Conservation (phyloP, 306 rosid species). For the Chamaecrista fasciculata region DNA sequence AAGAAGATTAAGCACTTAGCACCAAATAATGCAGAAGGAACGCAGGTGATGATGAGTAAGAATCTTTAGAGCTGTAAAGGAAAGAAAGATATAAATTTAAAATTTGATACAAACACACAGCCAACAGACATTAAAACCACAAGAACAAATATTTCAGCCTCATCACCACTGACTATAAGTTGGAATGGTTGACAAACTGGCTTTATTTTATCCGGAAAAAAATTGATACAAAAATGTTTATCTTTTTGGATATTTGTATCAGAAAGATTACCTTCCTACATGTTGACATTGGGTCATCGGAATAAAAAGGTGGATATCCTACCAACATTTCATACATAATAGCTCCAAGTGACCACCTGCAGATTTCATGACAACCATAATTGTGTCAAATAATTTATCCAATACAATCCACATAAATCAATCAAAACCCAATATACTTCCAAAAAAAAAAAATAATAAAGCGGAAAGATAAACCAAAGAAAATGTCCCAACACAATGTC, state of each 20-base stretch:
- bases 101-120: background rate
- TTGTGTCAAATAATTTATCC: constrained; percentile 7
- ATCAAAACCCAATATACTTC: background rate
- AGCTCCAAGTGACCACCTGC: constrained; percentile 99
- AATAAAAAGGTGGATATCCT: constrained; percentile 98
- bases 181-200: background rate
- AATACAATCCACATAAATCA: constrained; percentile 4
- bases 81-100: background rate
- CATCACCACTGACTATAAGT: background rate
- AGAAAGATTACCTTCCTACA: constrained; percentile 78
- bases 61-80: background rate
- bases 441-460: constrained; percentile 5
- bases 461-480: background rate
- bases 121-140: background rate
- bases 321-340: constrained; percentile 98
- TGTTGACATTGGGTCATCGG: constrained; percentile 98
- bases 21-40: background rate
- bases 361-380: constrained; percentile 15
- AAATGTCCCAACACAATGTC: background rate
- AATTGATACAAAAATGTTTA: background rate
- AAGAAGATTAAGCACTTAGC: background rate
- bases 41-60: too few species aligned
- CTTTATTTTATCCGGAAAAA: background rate
- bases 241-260: background rate
- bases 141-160: background rate